Percentiles rank a stretch among this genome's conserved stretches.
Conservation (phyloP, 352 stramenopile genomes). For the Pythium brachiatum region DNA sequence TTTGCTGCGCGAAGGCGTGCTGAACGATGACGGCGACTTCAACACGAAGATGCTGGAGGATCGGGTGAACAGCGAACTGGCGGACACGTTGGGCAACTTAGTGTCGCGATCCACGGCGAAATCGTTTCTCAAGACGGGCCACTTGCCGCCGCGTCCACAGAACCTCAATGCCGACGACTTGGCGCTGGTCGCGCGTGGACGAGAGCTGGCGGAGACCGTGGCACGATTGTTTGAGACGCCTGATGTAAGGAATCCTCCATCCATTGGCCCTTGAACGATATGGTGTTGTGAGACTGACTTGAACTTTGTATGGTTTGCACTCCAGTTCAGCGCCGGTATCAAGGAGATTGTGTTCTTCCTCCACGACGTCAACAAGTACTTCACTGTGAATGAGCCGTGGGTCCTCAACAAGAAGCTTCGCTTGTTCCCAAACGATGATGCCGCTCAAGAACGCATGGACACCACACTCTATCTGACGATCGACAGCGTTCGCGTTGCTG, state of each 20-base stretch:
- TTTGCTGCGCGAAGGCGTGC: constrained; percentile 89
- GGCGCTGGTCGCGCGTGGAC: constrained; percentile 52
- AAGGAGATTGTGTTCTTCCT: constrained; percentile 80
- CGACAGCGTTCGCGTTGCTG: constrained; percentile 61
- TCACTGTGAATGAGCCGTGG: constrained; percentile 78
- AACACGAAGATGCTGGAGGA: constrained; percentile 85
- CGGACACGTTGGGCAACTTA: constrained; percentile 90
- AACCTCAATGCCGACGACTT: constrained; percentile 42
- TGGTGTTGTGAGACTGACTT: background rate
- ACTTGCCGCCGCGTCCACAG: constrained; percentile 42
- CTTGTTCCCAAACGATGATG: constrained; percentile 26
- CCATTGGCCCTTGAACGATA: background rate
- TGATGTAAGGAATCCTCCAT: constrained; percentile 36
- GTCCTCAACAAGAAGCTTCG: constrained; percentile 66
- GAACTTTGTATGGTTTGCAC: constrained; percentile 12
- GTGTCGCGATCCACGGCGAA: constrained; percentile 72
- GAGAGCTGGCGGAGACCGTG: constrained; percentile 44
- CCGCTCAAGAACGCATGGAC: constrained; percentile 46
- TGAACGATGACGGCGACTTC: constrained; percentile 95
- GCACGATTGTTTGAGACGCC: constrained; percentile 58
- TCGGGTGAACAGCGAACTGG: constrained; percentile 96
- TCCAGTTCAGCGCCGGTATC: constrained; percentile 63
- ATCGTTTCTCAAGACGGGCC: constrained; percentile 51
- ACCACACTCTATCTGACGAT: constrained; percentile 74
- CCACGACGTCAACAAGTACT: constrained; percentile 83